Conservation (phyloP, 2,329 filamentous ascomycete species). For the Aspergillus sp. region DNA sequence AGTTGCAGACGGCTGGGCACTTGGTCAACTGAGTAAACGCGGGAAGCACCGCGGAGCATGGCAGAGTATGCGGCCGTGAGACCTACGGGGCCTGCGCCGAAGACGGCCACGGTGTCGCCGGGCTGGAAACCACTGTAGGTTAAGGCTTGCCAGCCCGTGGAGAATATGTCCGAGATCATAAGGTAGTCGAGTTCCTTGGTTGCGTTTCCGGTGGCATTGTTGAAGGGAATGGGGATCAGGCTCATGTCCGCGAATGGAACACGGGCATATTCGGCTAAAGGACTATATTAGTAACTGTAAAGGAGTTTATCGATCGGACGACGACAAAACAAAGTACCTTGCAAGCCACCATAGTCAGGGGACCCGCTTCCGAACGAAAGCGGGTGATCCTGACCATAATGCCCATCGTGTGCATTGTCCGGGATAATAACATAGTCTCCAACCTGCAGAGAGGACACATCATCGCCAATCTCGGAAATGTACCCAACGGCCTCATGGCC, state of each 20-base stretch:
- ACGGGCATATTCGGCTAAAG: constrained; percentile 13
- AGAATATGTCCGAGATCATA: constrained; percentile 17
- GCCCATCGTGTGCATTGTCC: too few species aligned
- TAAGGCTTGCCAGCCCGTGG: constrained; percentile 29
- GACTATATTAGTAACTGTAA: too few species aligned
- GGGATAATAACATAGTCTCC: too few species aligned
- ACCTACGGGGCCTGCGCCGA: constrained; percentile 65
- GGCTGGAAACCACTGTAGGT: constrained; percentile 56
- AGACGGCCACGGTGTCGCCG: constrained; percentile 64
- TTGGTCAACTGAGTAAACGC: constrained; percentile 63
- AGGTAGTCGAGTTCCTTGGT: constrained; percentile 14
- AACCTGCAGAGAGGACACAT: too few species aligned
- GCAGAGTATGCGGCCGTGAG: constrained; percentile 67
- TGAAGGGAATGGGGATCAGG: constrained; percentile 14
- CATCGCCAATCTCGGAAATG: too few species aligned
- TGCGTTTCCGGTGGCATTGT: too few species aligned
- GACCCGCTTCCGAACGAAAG: too few species aligned
- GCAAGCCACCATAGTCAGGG: too few species aligned
- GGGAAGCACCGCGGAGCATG: constrained; percentile 59
- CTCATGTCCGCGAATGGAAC: constrained; percentile 18
- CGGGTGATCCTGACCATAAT: too few species aligned
- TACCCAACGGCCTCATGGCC: too few species aligned
- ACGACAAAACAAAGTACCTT: too few species aligned
- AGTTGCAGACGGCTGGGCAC: constrained; percentile 59
- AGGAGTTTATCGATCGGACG: too few species aligned